Conservation (phyloP, 345 rosid genomes). For the Eucalyptus regnans region DNA sequence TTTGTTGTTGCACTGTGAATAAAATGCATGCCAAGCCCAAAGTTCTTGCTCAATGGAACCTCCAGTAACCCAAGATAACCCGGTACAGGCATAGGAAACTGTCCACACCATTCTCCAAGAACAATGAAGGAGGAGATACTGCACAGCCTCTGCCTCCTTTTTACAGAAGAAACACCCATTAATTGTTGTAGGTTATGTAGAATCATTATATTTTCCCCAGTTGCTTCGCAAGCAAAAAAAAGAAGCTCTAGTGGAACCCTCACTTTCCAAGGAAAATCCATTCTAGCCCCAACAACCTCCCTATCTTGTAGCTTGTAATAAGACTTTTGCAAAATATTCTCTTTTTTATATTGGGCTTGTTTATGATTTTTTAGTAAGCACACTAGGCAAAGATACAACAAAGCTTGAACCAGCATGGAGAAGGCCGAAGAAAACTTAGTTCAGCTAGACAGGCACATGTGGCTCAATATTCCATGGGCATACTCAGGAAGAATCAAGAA, state of each 20-base stretch:
- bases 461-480: neutral
- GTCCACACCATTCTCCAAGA: neutral
- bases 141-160: neutral
- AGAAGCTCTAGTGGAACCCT: neutral
- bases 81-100: neutral
- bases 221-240: neutral
- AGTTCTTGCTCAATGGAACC: neutral
- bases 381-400: neutral
- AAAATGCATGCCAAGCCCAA: neutral
- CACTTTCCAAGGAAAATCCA: neutral
- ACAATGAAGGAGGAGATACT: neutral
- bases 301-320: neutral
- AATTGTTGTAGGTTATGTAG: neutral
- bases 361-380: neutral
- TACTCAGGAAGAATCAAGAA: neutral
- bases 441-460: neutral
- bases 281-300: neutral
- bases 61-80: neutral
- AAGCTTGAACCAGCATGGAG: neutral
- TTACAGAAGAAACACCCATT: neutral
- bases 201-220: neutral
- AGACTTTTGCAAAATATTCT: neutral
- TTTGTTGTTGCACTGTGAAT: neutral
- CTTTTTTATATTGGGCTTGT: neutral
- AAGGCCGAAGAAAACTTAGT: neutral